Conservation (phyloP, 176 grass and related monocot species). For the Puccinellia tenuiflora region DNA sequence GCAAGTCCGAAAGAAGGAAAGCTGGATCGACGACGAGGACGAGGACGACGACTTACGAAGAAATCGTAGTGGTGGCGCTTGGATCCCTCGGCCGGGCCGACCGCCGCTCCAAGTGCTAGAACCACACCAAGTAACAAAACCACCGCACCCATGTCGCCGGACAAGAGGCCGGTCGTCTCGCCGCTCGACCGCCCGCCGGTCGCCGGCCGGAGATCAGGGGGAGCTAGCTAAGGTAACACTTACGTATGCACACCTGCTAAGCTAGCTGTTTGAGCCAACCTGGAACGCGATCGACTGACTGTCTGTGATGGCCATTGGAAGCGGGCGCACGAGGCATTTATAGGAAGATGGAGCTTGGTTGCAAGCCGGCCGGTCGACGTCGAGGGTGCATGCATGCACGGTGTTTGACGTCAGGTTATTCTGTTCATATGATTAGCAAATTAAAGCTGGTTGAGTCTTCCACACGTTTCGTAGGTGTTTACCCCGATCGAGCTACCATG, state of each 20-base stretch:
- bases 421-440: not conserved
- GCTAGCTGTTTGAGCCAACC: not conserved
- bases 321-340: not conserved
- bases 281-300: not conserved
- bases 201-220: too few relatives aligned
- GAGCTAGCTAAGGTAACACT: not conserved
- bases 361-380: not conserved
- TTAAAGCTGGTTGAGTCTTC: not conserved
- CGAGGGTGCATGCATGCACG: not conserved
- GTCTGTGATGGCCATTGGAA: not conserved
- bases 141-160: constrained; percentile 20
- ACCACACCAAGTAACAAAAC: constrained; percentile 26
- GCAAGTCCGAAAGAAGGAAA: not conserved
- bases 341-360: not conserved
- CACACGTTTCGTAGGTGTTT: not conserved
- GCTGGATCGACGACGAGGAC: not conserved
- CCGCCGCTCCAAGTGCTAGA: constrained; percentile 2
- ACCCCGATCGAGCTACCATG: too few relatives aligned
- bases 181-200: too few relatives aligned
- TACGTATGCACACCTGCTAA: not conserved
- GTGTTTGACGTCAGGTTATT: not conserved
- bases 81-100: constrained; percentile 5
- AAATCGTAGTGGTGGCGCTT: constrained; percentile 40
- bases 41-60: constrained; percentile 11
- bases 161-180: not conserved